Percentiles rank a stretch among this genome's conserved stretches.
These are phyloP conservation scores for Talaromyces sp. DNA, from an alignment of 2,329 filamentous ascomycete genomes.

Conservation along the genomic window DNA sequence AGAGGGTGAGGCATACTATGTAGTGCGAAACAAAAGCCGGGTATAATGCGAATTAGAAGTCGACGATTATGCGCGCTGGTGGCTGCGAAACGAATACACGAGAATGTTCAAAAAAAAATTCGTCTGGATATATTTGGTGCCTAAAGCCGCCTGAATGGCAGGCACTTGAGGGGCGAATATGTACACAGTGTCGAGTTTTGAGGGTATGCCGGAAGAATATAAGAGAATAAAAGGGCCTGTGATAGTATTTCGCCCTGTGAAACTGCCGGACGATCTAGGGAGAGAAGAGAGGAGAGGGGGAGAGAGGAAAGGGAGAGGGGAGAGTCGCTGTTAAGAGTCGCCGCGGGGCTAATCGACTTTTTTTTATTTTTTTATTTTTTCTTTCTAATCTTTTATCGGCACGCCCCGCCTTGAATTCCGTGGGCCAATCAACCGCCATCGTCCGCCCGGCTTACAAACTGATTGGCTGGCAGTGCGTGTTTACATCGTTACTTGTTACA, in stretches of 20 bases:
- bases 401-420: constrained; percentile 1
- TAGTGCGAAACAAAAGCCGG: background rate
- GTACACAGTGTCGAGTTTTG: constrained; percentile 1
- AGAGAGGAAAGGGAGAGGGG: background rate
- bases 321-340: background rate
- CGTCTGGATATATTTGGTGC: constrained; percentile 2
- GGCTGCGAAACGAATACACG: background rate
- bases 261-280: background rate
- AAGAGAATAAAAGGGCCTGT: background rate
- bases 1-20: constrained; percentile 45
- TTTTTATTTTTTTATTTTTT: constrained; percentile 5
- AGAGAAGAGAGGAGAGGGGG: background rate
- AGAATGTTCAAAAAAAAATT: background rate
- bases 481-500: background rate
- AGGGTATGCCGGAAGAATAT: background rate
- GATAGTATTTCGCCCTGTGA: background rate
- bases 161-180: constrained; percentile 5
- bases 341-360: constrained; percentile 8
- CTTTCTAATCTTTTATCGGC: constrained; percentile 8
- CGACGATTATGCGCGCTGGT: background rate
- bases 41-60: constrained; percentile 1
- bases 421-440: constrained; percentile 5
- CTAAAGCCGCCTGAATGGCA: constrained; percentile 4
- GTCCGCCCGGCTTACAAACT: constrained; percentile 4
- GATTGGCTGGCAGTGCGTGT: constrained; percentile 4